A percentile compares a stretch with the other conserved stretches of the same genome.
Evolutionary conservation across 495 filamentous ascomycete species (phyloP).

Genomic region (Daldinia vernicosa): DNA sequence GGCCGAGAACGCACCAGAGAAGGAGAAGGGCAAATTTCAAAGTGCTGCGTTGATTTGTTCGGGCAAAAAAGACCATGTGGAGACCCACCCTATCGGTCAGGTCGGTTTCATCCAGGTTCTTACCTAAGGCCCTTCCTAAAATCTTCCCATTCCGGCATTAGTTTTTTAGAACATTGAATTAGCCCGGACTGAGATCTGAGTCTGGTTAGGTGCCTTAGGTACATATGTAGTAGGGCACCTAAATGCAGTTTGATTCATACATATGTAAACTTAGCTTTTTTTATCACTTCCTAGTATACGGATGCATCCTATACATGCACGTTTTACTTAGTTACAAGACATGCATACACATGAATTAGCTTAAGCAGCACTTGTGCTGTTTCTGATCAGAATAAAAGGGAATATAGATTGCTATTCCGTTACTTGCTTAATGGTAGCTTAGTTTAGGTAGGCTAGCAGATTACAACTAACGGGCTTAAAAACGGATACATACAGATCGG

Average conservation of each 20-base stretch:
- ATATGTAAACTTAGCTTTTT: background rate
- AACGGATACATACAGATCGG: background rate
- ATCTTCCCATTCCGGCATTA: background rate
- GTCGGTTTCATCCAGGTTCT: conserved; percentile 34
- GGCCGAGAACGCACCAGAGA: conserved; percentile 35
- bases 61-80: conserved; percentile 19
- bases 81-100: conserved; percentile 21
- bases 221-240: background rate
- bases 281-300: background rate
- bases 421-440: no score
- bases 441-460: no score
- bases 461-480: background rate
- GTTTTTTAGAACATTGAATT: background rate
- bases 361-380: background rate
- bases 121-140: conserved; percentile 18
- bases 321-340: background rate
- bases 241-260: no score
- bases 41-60: conserved; percentile 29
- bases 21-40: conserved; percentile 26
- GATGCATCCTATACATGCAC: no score
- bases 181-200: background rate
- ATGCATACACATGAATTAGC: background rate
- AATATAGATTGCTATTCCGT: no score
- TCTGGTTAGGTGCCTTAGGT: conserved; percentile 1
- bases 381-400: no score